A percentile compares a stretch with the other conserved stretches of the same genome.
Evolutionary conservation across 192 early-diverging fungal species (phyloP).

Genomic region (Mortierella alpina): DNA sequence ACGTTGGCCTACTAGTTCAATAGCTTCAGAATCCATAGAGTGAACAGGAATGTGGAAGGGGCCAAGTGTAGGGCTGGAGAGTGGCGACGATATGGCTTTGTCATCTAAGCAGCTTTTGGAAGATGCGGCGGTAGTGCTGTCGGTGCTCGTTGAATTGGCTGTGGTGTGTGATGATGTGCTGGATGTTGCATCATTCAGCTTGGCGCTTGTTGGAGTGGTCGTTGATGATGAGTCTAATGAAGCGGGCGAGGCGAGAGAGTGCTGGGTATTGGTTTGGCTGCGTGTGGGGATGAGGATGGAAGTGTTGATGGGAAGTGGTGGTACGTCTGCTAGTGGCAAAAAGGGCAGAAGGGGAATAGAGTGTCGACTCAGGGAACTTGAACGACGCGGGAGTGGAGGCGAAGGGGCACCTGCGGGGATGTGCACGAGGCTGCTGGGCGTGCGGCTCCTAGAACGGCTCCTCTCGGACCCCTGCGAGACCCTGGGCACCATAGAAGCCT

Average conservation of each 20-base stretch:
- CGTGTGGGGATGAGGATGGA: conserved; percentile 1
- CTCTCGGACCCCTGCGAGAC: conserved; percentile 45
- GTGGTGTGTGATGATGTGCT: not conserved
- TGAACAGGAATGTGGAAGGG: conserved; percentile 38
- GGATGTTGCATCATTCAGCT: not conserved
- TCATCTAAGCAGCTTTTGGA: too few species aligned
- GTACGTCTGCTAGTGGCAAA: conserved; percentile 12
- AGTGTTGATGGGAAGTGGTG: conserved; percentile 18
- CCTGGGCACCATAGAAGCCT: conserved; percentile 28
- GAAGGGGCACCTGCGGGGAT: conserved; percentile 13
- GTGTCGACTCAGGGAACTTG: conserved; percentile 41
- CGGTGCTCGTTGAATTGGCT: not conserved
- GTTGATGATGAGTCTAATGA: too few species aligned
- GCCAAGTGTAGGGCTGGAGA: conserved; percentile 36
- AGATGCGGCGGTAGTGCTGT: too few species aligned
- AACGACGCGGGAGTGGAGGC: conserved; percentile 36
- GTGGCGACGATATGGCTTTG: not conserved
- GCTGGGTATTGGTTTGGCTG: too few species aligned
- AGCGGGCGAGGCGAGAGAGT: too few species aligned
- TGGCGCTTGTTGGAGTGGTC: not conserved
- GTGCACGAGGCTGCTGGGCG: conserved; percentile 19
- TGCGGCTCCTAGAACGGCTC: conserved; percentile 40
- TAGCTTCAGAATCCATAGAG: not conserved
- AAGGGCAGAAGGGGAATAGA: conserved; percentile 27
- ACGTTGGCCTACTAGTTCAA: too few species aligned